Conservation (phyloP, 2,329 filamentous ascomycete genomes). For the Lecanoromycetidae sp. region DNA sequence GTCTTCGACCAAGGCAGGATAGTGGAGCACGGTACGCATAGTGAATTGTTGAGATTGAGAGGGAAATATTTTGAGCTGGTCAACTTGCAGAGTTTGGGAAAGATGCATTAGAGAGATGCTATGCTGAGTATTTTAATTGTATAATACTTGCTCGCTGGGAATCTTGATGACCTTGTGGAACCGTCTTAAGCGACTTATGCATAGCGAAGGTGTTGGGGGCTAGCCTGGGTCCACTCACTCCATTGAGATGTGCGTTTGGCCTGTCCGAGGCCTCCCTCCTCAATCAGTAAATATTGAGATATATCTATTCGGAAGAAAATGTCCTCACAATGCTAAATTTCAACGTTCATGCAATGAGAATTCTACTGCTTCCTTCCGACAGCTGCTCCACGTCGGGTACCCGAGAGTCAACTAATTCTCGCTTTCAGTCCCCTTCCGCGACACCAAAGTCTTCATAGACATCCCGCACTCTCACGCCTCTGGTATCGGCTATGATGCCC, state of each 20-base stretch:
- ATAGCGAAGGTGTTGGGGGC: constrained; percentile 1
- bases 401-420: no score
- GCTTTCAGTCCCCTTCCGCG: constrained; percentile 26
- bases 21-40: constrained; percentile 72
- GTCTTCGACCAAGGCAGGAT: constrained; percentile 88
- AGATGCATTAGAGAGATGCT: constrained; percentile 27
- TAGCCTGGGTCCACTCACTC: not conserved
- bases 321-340: not conserved
- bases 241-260: no score
- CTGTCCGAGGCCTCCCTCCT: not conserved
- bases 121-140: not conserved
- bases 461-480: constrained; percentile 42
- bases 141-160: no score
- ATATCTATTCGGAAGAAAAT: not conserved
- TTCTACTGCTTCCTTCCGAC: not conserved
- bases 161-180: no score
- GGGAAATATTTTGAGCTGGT: constrained; percentile 70
- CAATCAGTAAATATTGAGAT: not conserved
- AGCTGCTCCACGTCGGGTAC: no score
- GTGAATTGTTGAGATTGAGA: constrained; percentile 55
- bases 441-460: constrained; percentile 32
- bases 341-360: not conserved
- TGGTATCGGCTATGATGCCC: constrained; percentile 53
- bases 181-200: not conserved
- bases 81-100: constrained; percentile 65